These are phyloP conservation scores for Wickerhamiella cacticola DNA, from an alignment of 805 yeast genomes.

Conservation along the genomic window DNA sequence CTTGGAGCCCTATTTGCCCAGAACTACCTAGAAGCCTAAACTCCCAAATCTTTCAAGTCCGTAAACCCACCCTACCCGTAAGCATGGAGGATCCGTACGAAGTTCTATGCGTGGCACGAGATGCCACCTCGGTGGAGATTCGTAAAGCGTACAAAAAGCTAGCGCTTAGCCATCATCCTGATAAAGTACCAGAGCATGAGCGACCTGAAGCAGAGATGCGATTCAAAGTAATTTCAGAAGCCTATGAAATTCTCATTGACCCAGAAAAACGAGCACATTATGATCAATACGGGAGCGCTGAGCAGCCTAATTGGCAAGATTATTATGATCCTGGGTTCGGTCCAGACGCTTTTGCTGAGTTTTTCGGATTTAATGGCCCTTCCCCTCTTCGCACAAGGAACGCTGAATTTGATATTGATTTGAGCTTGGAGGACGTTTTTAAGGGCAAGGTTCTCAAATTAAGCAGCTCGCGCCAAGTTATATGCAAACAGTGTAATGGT, in stretches of 20 bases:
- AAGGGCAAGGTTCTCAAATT: slow-evolving; percentile 76
- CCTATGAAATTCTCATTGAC: slow-evolving; percentile 73
- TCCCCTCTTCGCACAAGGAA: slow-evolving; percentile 41
- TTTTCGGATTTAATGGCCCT: slow-evolving; percentile 37
- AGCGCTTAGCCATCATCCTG: slow-evolving; percentile 81
- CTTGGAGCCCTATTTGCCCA: too few species aligned
- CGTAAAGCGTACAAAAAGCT: slow-evolving; percentile 73
- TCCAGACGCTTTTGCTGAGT: slow-evolving; percentile 67
- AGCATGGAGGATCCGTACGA: slow-evolving; percentile 38
- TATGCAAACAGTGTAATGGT: slow-evolving; percentile 68
- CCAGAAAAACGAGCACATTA: slow-evolving; percentile 32
- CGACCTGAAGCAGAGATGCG: slow-evolving; percentile 59
- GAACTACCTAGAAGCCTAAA: too few species aligned
- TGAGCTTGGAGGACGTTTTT: slow-evolving; percentile 71
- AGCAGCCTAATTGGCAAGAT: slow-evolving; percentile 31
- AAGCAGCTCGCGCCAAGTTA: slow-evolving; percentile 54
- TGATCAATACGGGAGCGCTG: slow-evolving; percentile 29
- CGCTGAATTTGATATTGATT: slow-evolving; percentile 51
- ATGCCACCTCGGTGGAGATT: slow-evolving; percentile 61
- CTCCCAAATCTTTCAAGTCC: too few species aligned
- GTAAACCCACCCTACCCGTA: too few species aligned
- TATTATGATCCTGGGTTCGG: slow-evolving; percentile 37
- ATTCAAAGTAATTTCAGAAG: slow-evolving; percentile 76
- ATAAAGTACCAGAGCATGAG: slow-evolving; percentile 59
- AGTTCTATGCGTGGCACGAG: slow-evolving; percentile 51